These are phyloP conservation scores for Colletotrichum plurivorum DNA, from an alignment of 2,329 filamentous ascomycete genomes.

Conservation along the genomic window DNA sequence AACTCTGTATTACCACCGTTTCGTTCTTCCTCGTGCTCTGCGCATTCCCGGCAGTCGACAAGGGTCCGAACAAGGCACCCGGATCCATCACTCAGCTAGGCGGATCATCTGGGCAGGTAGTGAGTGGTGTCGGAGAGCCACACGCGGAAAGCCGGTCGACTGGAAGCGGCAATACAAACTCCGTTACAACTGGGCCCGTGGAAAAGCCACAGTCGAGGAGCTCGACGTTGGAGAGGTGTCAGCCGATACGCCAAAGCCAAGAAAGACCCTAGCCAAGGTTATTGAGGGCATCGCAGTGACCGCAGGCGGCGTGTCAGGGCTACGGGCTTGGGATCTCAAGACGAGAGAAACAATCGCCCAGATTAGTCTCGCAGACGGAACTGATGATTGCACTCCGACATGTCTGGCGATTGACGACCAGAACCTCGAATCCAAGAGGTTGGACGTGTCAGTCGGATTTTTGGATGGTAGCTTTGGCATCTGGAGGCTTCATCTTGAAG, in stretches of 20 bases:
- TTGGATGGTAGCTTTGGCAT: conserved; percentile 79
- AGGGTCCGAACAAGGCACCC: conserved; percentile 50
- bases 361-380: conserved; percentile 49
- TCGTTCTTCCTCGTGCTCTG: conserved; percentile 85
- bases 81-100: conserved; percentile 61
- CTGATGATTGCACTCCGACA: conserved; percentile 61
- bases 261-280: conserved; percentile 81
- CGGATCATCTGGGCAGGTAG: conserved; percentile 61
- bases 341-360: conserved; percentile 72
- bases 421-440: conserved; percentile 54
- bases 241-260: conserved; percentile 45
- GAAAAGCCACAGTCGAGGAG: conserved; percentile 84
- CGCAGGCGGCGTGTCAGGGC: conserved; percentile 76
- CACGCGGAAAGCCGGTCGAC: conserved; percentile 74
- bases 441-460: conserved; percentile 79
- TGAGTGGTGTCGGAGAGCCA: conserved; percentile 55
- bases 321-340: conserved; percentile 85
- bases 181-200: conserved; percentile 90
- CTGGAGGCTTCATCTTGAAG: conserved; percentile 70
- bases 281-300: conserved; percentile 84
- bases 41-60: conserved; percentile 77
- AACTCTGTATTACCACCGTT: conserved; percentile 86
- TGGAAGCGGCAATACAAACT: conserved; percentile 94
- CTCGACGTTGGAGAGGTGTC: conserved; percentile 69
- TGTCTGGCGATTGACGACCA: conserved; percentile 76